Conservation (phyloP, 345 rosid species). For the Syzygium grande region DNA sequence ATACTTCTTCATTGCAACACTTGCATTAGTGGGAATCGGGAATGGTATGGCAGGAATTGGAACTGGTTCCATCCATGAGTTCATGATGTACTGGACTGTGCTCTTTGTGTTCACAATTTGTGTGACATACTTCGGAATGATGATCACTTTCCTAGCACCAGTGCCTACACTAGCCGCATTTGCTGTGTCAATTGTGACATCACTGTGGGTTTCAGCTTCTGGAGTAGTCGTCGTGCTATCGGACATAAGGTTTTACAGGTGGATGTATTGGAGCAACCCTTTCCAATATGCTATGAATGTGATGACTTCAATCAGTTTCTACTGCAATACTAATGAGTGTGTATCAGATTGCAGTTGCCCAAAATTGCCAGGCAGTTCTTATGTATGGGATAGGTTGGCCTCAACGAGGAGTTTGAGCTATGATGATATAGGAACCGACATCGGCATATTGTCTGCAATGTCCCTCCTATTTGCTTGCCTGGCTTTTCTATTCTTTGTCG, state of each 20-base stretch:
- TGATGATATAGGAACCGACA: conserved; percentile 9
- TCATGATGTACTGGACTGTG: conserved; percentile 16
- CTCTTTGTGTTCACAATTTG: conserved; percentile 19
- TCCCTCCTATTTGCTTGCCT: conserved; percentile 17
- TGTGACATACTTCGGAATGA: conserved; percentile 22
- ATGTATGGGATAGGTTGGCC: conserved; percentile 22
- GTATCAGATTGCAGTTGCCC: conserved; percentile 18
- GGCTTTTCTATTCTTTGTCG: conserved; percentile 16
- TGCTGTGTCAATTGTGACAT: conserved; percentile 17
- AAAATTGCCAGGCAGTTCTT: conserved; percentile 12
- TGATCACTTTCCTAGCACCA: conserved; percentile 37
- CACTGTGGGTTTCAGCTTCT: conserved; percentile 22
- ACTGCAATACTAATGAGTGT: conserved; percentile 3
- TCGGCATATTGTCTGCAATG: conserved; percentile 11
- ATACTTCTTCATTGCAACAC: conserved; percentile 16
- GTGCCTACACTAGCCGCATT: conserved; percentile 24
- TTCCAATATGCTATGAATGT: conserved; percentile 12
- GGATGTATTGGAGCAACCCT: conserved; percentile 27
- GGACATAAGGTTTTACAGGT: conserved; percentile 17
- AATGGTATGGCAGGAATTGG: conserved; percentile 22
- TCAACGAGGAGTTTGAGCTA: conserved; percentile 13
- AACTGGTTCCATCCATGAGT: conserved; percentile 12
- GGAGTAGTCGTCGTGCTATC: conserved; percentile 19
- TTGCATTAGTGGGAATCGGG: conserved; percentile 21
- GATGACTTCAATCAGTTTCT: conserved; percentile 13